Base-by-base conservation (phyloP, 345 rosid species). In the Heritiera littoralis region DNA sequence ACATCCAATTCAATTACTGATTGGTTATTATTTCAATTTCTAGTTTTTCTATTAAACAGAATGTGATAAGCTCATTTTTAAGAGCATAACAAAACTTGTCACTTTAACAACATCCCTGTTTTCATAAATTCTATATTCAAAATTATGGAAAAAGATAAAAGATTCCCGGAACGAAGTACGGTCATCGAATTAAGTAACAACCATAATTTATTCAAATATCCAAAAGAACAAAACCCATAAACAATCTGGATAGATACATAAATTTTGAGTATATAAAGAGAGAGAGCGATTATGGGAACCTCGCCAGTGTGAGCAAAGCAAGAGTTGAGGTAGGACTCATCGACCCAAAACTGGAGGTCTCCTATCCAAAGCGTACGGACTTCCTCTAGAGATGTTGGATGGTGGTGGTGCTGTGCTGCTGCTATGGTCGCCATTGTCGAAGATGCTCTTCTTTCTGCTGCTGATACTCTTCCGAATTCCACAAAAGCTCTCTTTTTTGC, bases 361-460 rank as follows among this genome's bases (percentile, higher is more conserved):
- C 99, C 99, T 75, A 96, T 96, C 98, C 99, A 94, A 18, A 96
- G 98, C 9, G 99, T 94, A 75, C 97, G 85, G 0, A 94, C 99
- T 85, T 96, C 99, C 81, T 94, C 99, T 2, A 88, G 86, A 7
- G 99, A 85, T 46, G 90, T 85, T 0, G 99, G 98, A 76, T 96
- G 99, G 82, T 94, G 98, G 71, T 89, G 91, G 78, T 81, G 88
- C n/a, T 83, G 79, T 68, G 86, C 72, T 82, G 90, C 81, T 72
- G 89, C 82, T 79, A 68, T 74, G 66, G 84, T 81, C 83, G 80
- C 74, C 63, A 7, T 52, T 10, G 0, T 51, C 20, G 30, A 30
- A 52, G 20, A 49, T 7, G 20, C 6, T 66, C 28, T 17, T 8
- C 8, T 12, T 1, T 4, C 71, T 64, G 6, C 40, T 32, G 5